Evolutionary conservation across 768 basidiomycete genomes (phyloP), one percentile per base, ranked within the genome.

Genomic region (Boletus sensibilis): DNA sequence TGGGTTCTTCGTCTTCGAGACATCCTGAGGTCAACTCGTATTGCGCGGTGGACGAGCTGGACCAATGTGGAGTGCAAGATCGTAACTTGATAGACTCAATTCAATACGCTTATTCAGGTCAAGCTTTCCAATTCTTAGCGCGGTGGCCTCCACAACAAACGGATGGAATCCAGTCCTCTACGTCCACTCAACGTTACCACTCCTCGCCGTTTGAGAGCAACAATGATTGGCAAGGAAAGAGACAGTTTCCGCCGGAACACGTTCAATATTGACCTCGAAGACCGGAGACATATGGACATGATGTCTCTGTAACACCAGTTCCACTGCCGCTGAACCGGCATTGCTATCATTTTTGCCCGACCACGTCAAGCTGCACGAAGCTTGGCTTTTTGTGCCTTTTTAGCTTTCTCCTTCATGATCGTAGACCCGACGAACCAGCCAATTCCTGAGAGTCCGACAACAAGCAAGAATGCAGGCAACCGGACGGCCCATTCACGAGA

Each of bases 401-500:
- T 90, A 63, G 78, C 74, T 29, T 86, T 90, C 72, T 94, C 92
- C 65, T 84, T 85, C 52, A 86, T 70, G 53, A 92, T 76, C 5
- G 93, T 92, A 11, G 73, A 77, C 5, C 88, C 90, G n/a, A 96
- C 73, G 72, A 97, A 93, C 38, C 79, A 65, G 12, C 90, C 91
- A 39, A 98, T 88, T 12, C 79, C 86, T n/a, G 85, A 78, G 37
- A 97, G 74, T 7, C 94, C 95, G 10, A 89, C 67, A 6, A 94
- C 79, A 9, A 98, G 82, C 48, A 95, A 75, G 70, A 92, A 82
- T 3, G 90, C 88, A 38, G 95, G 94, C 44, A 98, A 70, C 20
- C 90, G 83, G 48, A 98, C 78, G 11, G 93, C 95, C 93, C 94
- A 98, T 77, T 97, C 93, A 47, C 95, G 79, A 6, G 90, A 69